Base-by-base conservation (phyloP, 768 basidiomycete genomes). In the Russula foetens region DNA sequence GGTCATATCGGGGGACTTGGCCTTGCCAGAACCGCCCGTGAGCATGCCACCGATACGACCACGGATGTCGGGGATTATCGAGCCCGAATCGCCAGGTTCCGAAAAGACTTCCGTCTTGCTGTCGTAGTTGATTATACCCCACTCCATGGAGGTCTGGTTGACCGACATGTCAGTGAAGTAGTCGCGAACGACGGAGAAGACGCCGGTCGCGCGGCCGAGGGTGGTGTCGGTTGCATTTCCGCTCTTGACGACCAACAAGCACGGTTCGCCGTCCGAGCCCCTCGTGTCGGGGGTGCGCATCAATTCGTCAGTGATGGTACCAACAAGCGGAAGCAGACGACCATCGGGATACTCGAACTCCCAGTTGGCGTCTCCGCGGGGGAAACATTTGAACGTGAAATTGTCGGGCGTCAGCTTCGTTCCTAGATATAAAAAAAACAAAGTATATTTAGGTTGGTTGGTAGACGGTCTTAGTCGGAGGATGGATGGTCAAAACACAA, bases 11-110 rank as follows among this genome's bases (percentile, higher is more conserved):
- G 23, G 26, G 9, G 54, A 49, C 66, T 65, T 44, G 4, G 63
- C 60, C 53, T 67, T 63, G 35, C 75, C 74, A 58, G 64, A 43
- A 68, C 75, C 67, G 38, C 72, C 69, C 9, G 72, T 75, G 51
- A 75, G 67, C n/a, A 76, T 56, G 56, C 75, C 75, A 41, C 69
- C 69, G 49, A 75, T 67, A 50, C 72, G 66, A 47, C 75, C 76
- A 62, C 31, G 67, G 63, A 67, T 62, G 54, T 62, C 55, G 60
- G 62, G 69, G 57, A 78, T 67, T 35, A 72, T 59, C 9, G 75
- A 66, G 57, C 76, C 76, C 50, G 74, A 76, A 65, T 76, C 75
- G 14, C 74, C 74, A 28, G 66, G 66, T 23, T 54, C 69, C n/a
- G 74, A 74, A 65, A 76, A 77, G 33, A 63, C 54, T 12, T 64